Percentiles rank a stretch among this genome's conserved stretches.
Conservation (phyloP, 202 grass and related monocot species). For the Eragrostis tef region DNA sequence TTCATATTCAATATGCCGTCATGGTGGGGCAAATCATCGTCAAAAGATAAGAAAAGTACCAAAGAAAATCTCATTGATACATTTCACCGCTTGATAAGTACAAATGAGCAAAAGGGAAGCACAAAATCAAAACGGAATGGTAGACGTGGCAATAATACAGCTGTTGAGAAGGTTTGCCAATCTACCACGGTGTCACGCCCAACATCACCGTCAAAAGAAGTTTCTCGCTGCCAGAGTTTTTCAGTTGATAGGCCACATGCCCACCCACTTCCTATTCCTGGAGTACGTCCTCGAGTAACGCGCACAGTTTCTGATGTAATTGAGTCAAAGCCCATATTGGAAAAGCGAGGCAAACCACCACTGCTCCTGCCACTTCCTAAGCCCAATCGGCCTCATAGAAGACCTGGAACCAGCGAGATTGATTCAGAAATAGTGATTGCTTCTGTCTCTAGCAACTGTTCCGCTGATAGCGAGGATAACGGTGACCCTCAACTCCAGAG, state of each 20-base stretch:
- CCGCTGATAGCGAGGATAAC: slow-evolving; percentile 76
- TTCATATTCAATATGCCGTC: slow-evolving; percentile 70
- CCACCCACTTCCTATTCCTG: slow-evolving; percentile 83
- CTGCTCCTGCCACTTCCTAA: slow-evolving; percentile 75
- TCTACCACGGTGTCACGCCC: slow-evolving; percentile 80
- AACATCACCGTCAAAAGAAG: slow-evolving; percentile 89
- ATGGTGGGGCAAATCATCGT: slow-evolving; percentile 91
- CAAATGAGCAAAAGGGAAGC: slow-evolving; percentile 76
- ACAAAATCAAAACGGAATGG: slow-evolving; percentile 64
- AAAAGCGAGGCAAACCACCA: slow-evolving; percentile 81
- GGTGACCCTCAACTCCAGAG: slow-evolving; percentile 82
- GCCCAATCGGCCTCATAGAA: slow-evolving; percentile 58
- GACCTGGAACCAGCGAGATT: slow-evolving; percentile 60
- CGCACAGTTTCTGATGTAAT: slow-evolving; percentile 69
- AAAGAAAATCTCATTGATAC: slow-evolving; percentile 89
- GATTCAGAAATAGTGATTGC: slow-evolving; percentile 56
- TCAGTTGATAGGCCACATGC: slow-evolving; percentile 64
- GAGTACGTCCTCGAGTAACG: slow-evolving; percentile 53
- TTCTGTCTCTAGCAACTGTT: slow-evolving; percentile 90
- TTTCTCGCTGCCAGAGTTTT: slow-evolving; percentile 96
- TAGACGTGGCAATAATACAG: slow-evolving; percentile 54
- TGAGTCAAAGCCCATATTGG: slow-evolving; percentile 71
- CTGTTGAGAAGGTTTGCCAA: slow-evolving; percentile 69
- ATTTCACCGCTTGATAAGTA: slow-evolving; percentile 86
- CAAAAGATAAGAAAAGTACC: slow-evolving; percentile 97